Base-by-base conservation (phyloP, 1,284 basidiomycete species). In the Trichosporon inkin region DNA sequence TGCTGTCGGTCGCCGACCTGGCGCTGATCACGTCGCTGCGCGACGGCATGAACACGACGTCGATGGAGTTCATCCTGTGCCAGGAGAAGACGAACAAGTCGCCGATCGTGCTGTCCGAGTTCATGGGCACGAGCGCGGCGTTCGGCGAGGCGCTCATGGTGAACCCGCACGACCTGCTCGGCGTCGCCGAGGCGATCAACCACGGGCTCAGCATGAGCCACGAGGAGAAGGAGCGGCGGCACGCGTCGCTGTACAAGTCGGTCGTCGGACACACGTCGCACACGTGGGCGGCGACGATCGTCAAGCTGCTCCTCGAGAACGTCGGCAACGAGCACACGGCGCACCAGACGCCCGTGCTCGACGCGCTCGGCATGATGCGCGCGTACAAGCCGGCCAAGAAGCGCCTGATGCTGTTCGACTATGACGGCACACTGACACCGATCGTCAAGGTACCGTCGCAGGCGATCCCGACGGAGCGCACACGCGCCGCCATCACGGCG, bases 21-120 rank as follows among this genome's bases (percentile, higher is more conserved):
- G 94, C 90, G 8, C 87, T 99, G 24, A 96, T 98, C 78, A 99
- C 95, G 0, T 92, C 92, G 0, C 84, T 98, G 7, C 86, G 95
- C 32, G 95, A 99, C 73, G 95, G 95, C 10, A 98, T 99, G 95
- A 98, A 99, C 82, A 98, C 96, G 10, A 98, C 93, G 0, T 88
- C 86, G 53, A 98, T 98, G 94, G 95, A 98, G 80, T 98, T 91
- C 78, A 90, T 96, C 52, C 88, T 98, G 63, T 93, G 92, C 57
- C 95, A 99, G 79, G 84, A 89, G 68, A 84, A 82, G 66, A 89
- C 78, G 60, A 69, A 86, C 74, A 87, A 86, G 79, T 90, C 88
- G 57, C 92, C 72, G 89, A 84, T 95, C 57, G 89, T 99, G 59
- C 81, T 99, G 49, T 92, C 89, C 72, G 95, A 99, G 79, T 99